Conservation (phyloP, 2,329 filamentous ascomycete species). For the Talaromyces pinophilus region DNA sequence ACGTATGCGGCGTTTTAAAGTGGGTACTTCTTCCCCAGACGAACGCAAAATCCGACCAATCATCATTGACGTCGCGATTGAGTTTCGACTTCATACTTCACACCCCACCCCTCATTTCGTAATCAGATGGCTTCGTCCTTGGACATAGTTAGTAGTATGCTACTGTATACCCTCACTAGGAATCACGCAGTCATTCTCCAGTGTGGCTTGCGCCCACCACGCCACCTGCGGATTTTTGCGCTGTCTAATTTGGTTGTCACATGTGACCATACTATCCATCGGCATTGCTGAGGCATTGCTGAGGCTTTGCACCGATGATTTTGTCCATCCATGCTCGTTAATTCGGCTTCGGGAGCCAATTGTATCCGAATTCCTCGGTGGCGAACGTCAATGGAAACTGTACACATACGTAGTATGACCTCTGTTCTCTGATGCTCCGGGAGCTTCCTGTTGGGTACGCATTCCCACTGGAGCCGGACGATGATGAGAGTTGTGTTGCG, state of each 20-base stretch:
- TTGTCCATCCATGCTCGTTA: not conserved
- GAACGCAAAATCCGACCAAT: not conserved
- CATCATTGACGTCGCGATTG: not conserved
- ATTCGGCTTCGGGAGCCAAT: not conserved
- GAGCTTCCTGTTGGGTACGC: not conserved
- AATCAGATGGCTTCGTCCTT: not conserved
- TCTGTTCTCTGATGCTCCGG: not conserved
- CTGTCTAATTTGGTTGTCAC: not conserved
- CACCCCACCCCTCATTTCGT: not conserved
- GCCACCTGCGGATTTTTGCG: not conserved
- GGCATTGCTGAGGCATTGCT: not conserved
- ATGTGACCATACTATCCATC: not conserved
- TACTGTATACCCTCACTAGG: not conserved
- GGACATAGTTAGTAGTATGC: not conserved
- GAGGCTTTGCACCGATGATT: not conserved
- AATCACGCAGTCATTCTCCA: not conserved
- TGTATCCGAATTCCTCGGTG: not conserved
- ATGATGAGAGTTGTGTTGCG: not conserved
- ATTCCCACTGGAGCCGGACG: not conserved
- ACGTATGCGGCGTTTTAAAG: conserved; percentile 11
- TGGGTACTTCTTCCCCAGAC: not conserved
- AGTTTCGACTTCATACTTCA: not conserved
- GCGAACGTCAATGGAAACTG: not conserved
- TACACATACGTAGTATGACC: not conserved
- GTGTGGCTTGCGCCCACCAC: conserved; percentile 1